Conservation (phyloP, 2,329 filamentous ascomycete genomes). For the Metarhizium album region DNA sequence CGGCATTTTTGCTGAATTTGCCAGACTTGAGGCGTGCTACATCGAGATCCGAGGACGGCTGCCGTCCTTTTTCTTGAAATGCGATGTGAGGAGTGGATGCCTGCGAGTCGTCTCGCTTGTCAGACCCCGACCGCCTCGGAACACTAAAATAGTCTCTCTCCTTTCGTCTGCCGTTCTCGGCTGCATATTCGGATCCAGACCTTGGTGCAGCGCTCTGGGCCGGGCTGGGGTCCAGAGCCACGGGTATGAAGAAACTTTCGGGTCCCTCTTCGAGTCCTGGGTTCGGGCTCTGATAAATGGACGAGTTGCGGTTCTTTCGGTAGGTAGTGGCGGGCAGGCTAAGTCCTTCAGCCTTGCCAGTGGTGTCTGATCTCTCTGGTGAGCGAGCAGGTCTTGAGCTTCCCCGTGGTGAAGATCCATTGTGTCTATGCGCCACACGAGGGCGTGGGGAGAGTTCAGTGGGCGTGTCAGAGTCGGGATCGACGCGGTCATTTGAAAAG, state of each 20-base stretch:
- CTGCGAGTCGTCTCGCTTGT: constrained; percentile 38
- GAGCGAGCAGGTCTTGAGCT: constrained; percentile 43
- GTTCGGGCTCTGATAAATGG: constrained; percentile 44
- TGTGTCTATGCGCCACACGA: constrained; percentile 36
- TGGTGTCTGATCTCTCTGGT: constrained; percentile 39
- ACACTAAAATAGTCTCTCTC: constrained; percentile 51
- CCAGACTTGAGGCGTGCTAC: constrained; percentile 41
- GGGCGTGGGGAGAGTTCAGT: constrained; percentile 59
- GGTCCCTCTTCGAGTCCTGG: constrained; percentile 40
- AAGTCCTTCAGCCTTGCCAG: constrained; percentile 43
- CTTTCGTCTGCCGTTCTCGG: constrained; percentile 34
- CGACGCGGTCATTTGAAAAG: constrained; percentile 49
- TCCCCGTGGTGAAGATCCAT: constrained; percentile 45
- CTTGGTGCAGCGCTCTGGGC: constrained; percentile 43
- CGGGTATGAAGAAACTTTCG: constrained; percentile 66
- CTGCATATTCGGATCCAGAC: constrained; percentile 36
- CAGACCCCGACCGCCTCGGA: constrained; percentile 29
- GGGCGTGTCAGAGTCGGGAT: constrained; percentile 54
- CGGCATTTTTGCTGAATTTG: constrained; percentile 34
- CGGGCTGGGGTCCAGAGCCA: constrained; percentile 62
- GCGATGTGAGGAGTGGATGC: constrained; percentile 76
- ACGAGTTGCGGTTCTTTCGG: constrained; percentile 65
- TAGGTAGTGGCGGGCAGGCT: constrained; percentile 68
- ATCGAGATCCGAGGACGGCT: constrained; percentile 45
- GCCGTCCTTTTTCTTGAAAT: constrained; percentile 72